A percentile compares a stretch with the other conserved stretches of the same genome.
phyloP scores from a whole-genome alignment of 495 filamentous ascomycete genomes.

The Glarea lozoyensis region DNA sequence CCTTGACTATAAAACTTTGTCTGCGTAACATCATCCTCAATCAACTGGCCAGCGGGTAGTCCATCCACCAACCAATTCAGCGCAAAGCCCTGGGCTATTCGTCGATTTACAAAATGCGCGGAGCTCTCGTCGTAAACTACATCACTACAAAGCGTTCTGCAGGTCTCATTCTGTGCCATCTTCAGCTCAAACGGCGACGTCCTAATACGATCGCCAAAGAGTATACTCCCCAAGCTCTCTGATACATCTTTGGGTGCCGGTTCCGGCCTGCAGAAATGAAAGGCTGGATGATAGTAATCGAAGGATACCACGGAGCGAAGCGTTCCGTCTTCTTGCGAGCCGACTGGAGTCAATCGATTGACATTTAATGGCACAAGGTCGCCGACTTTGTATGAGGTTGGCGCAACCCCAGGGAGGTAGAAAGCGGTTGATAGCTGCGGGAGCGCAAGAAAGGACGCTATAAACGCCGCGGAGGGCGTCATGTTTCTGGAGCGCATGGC shows the following conservation, averaged over 20 bases:
- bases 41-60: conserved; percentile 75
- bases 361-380: conserved; percentile 82
- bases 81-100: conserved; percentile 74
- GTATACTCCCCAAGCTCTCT: conserved; percentile 88
- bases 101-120: conserved; percentile 70
- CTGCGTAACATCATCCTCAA: conserved; percentile 61
- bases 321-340: conserved; percentile 62
- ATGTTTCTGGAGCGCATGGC: conserved; percentile 38
- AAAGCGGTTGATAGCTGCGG: conserved; percentile 63
- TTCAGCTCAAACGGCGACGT: conserved; percentile 82
- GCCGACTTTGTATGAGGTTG: conserved; percentile 73
- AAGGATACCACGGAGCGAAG: conserved; percentile 86
- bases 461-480: conserved; percentile 37
- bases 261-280: conserved; percentile 78
- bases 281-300: conserved; percentile 85
- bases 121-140: conserved; percentile 55
- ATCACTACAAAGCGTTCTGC: conserved; percentile 69
- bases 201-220: conserved; percentile 93
- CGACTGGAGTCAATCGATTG: conserved; percentile 81
- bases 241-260: conserved; percentile 64
- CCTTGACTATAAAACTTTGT: conserved; percentile 78
- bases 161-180: conserved; percentile 78
- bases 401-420: conserved; percentile 93
- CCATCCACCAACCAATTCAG: conserved; percentile 96
- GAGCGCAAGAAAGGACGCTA: conserved; percentile 33